Evolutionary conservation across 2,329 filamentous ascomycete species (phyloP), one percentile per base, ranked within the genome.

Genomic region (Sclerotinia minor): DNA sequence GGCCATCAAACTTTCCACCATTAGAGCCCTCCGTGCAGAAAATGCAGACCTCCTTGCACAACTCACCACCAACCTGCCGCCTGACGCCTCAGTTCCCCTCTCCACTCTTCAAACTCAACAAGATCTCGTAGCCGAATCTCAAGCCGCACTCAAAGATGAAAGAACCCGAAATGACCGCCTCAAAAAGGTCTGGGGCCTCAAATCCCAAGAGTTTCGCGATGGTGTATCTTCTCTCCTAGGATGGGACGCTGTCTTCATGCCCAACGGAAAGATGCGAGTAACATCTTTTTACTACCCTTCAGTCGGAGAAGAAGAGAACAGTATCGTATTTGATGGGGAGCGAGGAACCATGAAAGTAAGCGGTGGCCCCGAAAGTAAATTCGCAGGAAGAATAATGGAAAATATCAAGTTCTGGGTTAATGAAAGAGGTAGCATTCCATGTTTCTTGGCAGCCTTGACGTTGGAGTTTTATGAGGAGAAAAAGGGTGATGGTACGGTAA

Each of bases 331-430:
- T 78, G 93, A 97, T 79, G 93, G 93, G 64, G 93, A 97, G 80
- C 89, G 91, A 68, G 95, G 94, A 9, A 97, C 94, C 0, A 99
- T 99, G 95, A 99, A 99, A 83, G 91, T 99, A 68, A 92, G 90
- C 45, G 95, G 95, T 1, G 95, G 95, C 0, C 92, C 93, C 1
- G 86, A 91, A 76, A 96, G 92, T 76, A 84, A 87, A 17, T 99
- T 99, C 79, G 95, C 94, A 1, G 81, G 86, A 67, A 89, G 93
- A 79, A 97, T 99, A 71, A 86, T 86, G 72, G 90, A 92, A 75
- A 87, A 94, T 77, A 94, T 97, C 75, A 90, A 92, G 72, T 98
- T 97, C 79, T 99, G 95, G 94, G 94, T 98, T 0, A 87, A 96
- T 75, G 93, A 95, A 74, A 88, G 93, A 81, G 94, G 93, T 58